Percentiles rank a stretch among this genome's conserved stretches.
Conservation (phyloP, 495 filamentous ascomycete genomes). For the Penicillium cataractarum region DNA sequence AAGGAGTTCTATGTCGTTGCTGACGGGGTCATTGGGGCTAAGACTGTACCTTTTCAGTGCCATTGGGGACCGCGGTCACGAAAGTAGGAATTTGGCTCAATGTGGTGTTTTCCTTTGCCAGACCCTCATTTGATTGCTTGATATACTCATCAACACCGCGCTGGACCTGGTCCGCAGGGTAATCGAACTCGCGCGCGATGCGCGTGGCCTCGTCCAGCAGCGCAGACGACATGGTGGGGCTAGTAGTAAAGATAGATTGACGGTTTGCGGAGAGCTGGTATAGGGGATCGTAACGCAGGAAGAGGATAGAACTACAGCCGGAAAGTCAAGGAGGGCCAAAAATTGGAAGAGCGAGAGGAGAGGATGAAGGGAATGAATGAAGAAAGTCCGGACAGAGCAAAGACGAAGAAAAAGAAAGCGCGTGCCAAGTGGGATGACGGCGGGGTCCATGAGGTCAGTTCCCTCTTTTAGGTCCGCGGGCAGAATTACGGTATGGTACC, state of each 20-base stretch:
- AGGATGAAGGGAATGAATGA: conserved; percentile 9
- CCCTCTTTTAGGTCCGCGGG: background rate
- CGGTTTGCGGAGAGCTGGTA: conserved; percentile 4
- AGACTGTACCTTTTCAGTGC: conserved; percentile 76
- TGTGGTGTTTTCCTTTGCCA: conserved; percentile 74
- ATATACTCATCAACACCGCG: conserved; percentile 84
- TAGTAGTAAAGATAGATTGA: conserved; percentile 9
- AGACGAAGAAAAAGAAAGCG: conserved; percentile 18
- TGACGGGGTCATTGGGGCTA: background rate
- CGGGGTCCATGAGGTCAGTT: conserved; percentile 45
- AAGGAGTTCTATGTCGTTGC: background rate
- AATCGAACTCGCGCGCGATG: conserved; percentile 86
- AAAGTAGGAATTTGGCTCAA: conserved; percentile 97
- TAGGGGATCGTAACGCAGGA: background rate
- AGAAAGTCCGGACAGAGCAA: conserved; percentile 15
- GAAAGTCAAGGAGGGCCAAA: conserved; percentile 11
- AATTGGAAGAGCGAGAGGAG: conserved; percentile 14
- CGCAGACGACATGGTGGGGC: conserved; percentile 44
- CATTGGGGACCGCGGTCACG: conserved; percentile 94
- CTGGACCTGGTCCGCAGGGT: conserved; percentile 75
- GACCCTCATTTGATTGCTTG: conserved; percentile 83
- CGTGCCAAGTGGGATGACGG: conserved; percentile 25
- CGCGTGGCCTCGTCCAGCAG: conserved; percentile 74
- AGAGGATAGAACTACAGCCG: background rate
- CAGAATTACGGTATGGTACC: background rate